Percentiles rank a stretch among this genome's conserved stretches.
phyloP scores from a whole-genome alignment of 805 yeast species.

The Kazachstania viticola region DNA sequence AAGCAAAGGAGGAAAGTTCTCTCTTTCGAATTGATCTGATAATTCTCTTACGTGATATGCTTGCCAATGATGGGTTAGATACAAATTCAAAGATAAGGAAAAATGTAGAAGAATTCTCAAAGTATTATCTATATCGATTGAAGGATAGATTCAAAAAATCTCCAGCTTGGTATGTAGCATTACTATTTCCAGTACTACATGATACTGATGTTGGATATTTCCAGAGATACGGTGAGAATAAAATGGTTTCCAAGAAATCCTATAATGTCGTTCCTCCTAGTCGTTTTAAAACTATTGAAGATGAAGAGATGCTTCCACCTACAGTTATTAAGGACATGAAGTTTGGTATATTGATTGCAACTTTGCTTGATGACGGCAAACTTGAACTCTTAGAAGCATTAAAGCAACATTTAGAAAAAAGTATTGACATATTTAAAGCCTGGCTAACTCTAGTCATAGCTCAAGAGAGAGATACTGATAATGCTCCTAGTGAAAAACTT shows the following conservation, averaged over 20 bases:
- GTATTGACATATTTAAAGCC: constrained; percentile 10
- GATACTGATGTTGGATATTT: constrained; percentile 38
- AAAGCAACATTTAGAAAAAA: constrained; percentile 9
- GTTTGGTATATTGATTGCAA: constrained; percentile 24
- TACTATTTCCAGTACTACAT: constrained; percentile 51
- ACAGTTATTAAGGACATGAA: constrained; percentile 16
- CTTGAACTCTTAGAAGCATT: constrained; percentile 13
- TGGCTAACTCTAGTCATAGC: constrained; percentile 7
- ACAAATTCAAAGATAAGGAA: constrained; percentile 35
- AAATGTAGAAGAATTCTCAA: constrained; percentile 55
- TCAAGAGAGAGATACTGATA: constrained; percentile 5
- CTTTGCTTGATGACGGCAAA: constrained; percentile 25
- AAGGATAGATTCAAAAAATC: constrained; percentile 36
- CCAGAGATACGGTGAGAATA: constrained; percentile 31
- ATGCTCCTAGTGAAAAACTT: constrained; percentile 11
- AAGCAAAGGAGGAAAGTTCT: constrained; percentile 45
- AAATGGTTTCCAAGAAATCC: constrained; percentile 3
- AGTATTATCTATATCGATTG: constrained; percentile 52
- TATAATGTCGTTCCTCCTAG: constrained; percentile 16
- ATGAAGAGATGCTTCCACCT: constrained; percentile 14
- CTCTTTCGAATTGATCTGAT: constrained; percentile 68
- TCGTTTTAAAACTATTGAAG: constrained; percentile 14
- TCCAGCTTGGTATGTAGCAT: constrained; percentile 47
- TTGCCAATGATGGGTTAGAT: constrained; percentile 41
- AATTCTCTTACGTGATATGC: constrained; percentile 40